A percentile compares a stretch with the other conserved stretches of the same genome.
Evolutionary conservation across 2,329 filamentous ascomycete species (phyloP).

Genomic region (Albophoma yamanashiensis): DNA sequence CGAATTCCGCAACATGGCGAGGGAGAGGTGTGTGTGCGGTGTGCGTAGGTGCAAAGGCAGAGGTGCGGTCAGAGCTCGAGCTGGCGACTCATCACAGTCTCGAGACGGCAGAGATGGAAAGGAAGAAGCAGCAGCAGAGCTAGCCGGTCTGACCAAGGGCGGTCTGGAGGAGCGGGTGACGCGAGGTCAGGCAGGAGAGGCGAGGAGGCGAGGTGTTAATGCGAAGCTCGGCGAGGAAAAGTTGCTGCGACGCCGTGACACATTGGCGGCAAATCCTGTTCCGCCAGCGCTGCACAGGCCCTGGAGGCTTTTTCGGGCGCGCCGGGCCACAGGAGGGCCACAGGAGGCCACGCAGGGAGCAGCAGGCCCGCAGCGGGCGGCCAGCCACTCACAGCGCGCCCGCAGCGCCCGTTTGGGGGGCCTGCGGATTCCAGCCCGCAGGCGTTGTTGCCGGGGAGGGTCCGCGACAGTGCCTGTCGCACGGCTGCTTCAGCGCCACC

Average conservation of each 20-base stretch:
- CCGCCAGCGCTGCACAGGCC: background rate
- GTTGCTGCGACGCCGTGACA: background rate
- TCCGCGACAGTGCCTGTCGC: conserved; percentile 1
- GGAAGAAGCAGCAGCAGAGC: conserved; percentile 38
- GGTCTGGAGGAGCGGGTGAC: background rate
- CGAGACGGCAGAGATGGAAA: conserved; percentile 19
- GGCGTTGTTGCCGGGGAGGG: background rate
- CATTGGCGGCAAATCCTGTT: background rate
- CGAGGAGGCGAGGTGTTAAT: background rate
- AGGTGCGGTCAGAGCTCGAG: conserved; percentile 9
- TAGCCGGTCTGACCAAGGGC: conserved; percentile 19
- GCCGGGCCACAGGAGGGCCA: background rate
- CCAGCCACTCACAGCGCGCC: conserved; percentile 9
- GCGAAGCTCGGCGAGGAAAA: conserved; percentile 1
- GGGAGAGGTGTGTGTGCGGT: conserved; percentile 10
- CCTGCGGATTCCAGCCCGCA: background rate
- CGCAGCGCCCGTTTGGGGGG: background rate
- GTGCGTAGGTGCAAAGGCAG: conserved; percentile 2
- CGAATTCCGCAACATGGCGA: conserved; percentile 63
- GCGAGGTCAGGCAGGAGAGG: background rate
- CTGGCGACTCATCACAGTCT: conserved; percentile 19
- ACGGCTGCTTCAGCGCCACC: background rate
- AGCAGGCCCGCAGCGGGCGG: background rate
- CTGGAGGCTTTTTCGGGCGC: background rate
- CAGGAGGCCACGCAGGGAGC: background rate